phyloP scores from a whole-genome alignment of 2,329 filamentous ascomycete genomes.

The Colletotrichum navitas region DNA sequence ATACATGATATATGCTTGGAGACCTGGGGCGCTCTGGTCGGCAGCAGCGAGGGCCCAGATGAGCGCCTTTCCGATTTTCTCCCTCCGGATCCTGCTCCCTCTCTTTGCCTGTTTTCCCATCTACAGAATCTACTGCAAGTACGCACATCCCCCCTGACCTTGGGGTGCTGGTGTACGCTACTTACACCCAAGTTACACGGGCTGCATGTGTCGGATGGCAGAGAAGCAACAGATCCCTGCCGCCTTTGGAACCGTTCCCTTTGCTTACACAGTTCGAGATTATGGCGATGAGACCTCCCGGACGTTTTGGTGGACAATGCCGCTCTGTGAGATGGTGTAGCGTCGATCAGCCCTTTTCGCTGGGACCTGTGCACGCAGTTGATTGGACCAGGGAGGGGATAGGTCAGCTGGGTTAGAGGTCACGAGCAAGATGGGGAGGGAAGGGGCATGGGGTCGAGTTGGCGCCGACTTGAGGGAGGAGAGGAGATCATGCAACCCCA shows the following conservation, averaged over 20 bases:
- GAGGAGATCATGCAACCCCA: constrained; percentile 10
- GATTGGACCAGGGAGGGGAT: constrained; percentile 10
- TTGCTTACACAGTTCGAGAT: constrained; percentile 10
- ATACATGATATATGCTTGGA: not conserved
- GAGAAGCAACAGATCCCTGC: constrained; percentile 24
- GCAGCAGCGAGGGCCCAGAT: constrained; percentile 17
- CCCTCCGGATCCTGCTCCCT: not conserved
- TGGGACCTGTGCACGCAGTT: not conserved
- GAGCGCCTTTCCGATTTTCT: not conserved
- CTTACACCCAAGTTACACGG: not conserved
- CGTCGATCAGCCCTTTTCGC: constrained; percentile 20
- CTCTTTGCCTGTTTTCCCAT: not conserved
- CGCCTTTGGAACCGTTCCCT: constrained; percentile 15
- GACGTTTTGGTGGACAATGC: constrained; percentile 20
- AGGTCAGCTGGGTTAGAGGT: constrained; percentile 9
- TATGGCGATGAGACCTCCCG: constrained; percentile 11
- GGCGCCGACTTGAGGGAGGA: not conserved
- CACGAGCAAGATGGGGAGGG: constrained; percentile 13
- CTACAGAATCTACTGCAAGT: not conserved
- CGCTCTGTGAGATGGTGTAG: constrained; percentile 26
- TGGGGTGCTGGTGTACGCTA: not conserved
- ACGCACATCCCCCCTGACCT: not conserved
- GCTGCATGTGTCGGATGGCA: not conserved
- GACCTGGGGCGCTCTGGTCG: constrained; percentile 13
- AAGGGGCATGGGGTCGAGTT: constrained; percentile 2